Conservation (phyloP, 106 monocot genomes). For the Dioscorea zingiberensis region DNA sequence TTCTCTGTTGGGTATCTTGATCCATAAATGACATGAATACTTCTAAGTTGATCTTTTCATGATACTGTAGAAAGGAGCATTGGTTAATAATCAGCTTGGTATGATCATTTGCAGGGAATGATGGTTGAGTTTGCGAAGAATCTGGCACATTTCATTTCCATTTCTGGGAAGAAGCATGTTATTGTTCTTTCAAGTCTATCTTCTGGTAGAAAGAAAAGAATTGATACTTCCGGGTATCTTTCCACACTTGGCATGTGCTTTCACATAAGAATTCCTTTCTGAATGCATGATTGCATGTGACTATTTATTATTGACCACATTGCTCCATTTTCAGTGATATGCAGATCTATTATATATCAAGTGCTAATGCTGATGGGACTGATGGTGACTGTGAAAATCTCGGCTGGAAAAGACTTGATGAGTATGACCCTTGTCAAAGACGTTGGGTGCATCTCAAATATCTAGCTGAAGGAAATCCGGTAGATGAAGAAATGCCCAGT, state of each 20-base stretch:
- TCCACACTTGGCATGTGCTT: neutral
- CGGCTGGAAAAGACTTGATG: conserved; percentile 85
- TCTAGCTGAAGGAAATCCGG: conserved; percentile 47
- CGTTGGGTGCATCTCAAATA: conserved; percentile 61
- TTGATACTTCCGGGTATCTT: conserved; percentile 61
- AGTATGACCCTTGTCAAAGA: conserved; percentile 62
- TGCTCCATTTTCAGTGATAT: conserved; percentile 30
- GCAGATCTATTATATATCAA: conserved; percentile 88
- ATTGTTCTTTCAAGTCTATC: conserved; percentile 91
- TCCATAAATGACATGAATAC: neutral
- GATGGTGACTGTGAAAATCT: conserved; percentile 56
- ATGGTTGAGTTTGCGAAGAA: conserved; percentile 85
- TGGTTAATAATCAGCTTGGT: no score
- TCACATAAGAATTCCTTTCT: neutral
- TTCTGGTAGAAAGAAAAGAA: conserved; percentile 68
- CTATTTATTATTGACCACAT: no score
- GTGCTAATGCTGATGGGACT: conserved; percentile 44
- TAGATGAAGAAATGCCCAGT: conserved; percentile 23
- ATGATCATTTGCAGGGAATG: conserved; percentile 58
- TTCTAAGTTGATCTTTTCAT: neutral
- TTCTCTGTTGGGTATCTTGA: neutral
- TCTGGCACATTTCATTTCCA: conserved; percentile 50
- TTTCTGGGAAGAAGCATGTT: conserved; percentile 71
- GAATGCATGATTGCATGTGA: no score
- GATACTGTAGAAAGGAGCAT: neutral